These are phyloP conservation scores for Arabidopsis arenosa DNA, from an alignment of 345 rosid genomes.

Conservation along the genomic window DNA sequence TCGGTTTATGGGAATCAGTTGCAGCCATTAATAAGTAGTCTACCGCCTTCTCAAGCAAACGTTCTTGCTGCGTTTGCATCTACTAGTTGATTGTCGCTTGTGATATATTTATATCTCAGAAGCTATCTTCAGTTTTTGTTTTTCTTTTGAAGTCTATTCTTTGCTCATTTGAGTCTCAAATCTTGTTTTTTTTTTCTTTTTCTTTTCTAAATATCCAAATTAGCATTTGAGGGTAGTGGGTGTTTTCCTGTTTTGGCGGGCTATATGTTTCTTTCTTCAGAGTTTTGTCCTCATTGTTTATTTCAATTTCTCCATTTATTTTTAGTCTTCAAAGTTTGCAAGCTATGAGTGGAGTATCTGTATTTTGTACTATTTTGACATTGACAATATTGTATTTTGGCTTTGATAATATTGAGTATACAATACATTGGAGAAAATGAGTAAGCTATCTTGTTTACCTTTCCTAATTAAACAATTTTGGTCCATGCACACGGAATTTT, in stretches of 20 bases:
- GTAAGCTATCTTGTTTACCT: no score
- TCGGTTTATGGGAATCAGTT: conserved; percentile 86
- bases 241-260: conserved; percentile 10
- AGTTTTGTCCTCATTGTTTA: conserved; percentile 33
- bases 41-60: conserved; percentile 83
- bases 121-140: not conserved
- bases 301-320: conserved; percentile 24
- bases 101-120: conserved; percentile 2
- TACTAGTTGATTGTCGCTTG: conserved; percentile 48
- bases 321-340: conserved; percentile 1
- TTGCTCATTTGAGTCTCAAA: conserved; percentile 18
- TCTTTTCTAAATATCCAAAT: not conserved
- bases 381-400: conserved; percentile 22
- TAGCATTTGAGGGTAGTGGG: conserved; percentile 16
- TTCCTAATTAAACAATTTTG: no score
- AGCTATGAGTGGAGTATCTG: conserved; percentile 17
- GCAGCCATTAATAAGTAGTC: conserved; percentile 72
- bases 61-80: conserved; percentile 81
- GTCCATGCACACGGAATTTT: no score
- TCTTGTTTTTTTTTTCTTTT: not conserved
- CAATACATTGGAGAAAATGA: no score
- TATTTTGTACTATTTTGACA: conserved; percentile 28
- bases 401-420: not conserved
- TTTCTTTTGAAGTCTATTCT: conserved; percentile 3
- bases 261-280: not conserved